These are phyloP conservation scores for Colletotrichum sp. DNA, from an alignment of 2,329 filamentous ascomycete species.

Conservation along the genomic window DNA sequence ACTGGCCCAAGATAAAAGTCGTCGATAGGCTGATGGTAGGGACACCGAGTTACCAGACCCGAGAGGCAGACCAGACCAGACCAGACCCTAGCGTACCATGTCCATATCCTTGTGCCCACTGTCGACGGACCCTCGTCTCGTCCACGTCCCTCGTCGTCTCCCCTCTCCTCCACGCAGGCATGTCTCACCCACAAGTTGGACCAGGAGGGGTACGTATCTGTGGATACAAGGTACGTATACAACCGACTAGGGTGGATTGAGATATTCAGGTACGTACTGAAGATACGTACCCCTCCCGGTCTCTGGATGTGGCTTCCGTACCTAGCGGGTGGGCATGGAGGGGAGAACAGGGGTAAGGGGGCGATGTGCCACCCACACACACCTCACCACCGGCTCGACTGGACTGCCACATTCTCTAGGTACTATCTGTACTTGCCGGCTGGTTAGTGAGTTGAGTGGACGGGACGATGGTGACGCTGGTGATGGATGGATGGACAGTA, in stretches of 20 bases:
- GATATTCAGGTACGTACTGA: background rate
- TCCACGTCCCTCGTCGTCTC: slow-evolving; percentile 27
- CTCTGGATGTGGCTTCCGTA: slow-evolving; percentile 10
- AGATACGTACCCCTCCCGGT: background rate
- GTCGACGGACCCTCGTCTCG: slow-evolving; percentile 29
- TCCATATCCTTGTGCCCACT: slow-evolving; percentile 16
- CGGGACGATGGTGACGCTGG: background rate
- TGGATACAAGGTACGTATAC: background rate
- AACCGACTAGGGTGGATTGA: background rate
- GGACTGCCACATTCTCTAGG: background rate
- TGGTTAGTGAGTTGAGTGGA: background rate
- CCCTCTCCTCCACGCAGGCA: slow-evolving; percentile 39
- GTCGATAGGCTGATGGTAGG: slow-evolving; percentile 33
- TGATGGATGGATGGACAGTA: slow-evolving; percentile 18
- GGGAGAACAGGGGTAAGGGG: background rate
- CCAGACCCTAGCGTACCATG: slow-evolving; percentile 30
- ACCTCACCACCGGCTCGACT: background rate
- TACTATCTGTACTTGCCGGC: background rate
- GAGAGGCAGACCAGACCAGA: slow-evolving; percentile 3
- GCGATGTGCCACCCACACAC: slow-evolving; percentile 3
- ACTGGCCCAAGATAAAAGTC: slow-evolving; percentile 41
- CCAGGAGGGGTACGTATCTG: slow-evolving; percentile 26
- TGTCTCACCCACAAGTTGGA: slow-evolving; percentile 55
- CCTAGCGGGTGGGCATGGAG: slow-evolving; percentile 13
- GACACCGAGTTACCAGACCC: slow-evolving; percentile 10